Conservation (phyloP, 2,329 filamentous ascomycete species). For the Bipolaris oryzae region DNA sequence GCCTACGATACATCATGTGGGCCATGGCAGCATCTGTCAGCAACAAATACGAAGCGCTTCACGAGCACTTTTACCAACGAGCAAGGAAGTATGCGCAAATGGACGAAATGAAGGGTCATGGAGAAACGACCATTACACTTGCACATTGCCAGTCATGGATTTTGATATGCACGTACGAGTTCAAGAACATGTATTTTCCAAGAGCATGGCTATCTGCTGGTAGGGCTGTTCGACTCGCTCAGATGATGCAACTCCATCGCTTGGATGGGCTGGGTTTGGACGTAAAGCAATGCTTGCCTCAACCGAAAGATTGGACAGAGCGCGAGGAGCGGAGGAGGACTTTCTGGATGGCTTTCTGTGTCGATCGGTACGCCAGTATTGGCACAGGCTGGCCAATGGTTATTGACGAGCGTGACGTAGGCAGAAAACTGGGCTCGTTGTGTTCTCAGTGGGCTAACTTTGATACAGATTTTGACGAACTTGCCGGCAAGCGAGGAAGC, state of each 20-base stretch:
- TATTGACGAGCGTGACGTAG: constrained; percentile 83
- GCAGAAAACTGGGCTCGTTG: constrained; percentile 23
- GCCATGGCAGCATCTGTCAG: constrained; percentile 84
- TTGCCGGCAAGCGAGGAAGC: constrained; percentile 84
- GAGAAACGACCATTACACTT: constrained; percentile 84
- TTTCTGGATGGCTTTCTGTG: constrained; percentile 92
- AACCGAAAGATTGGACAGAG: constrained; percentile 91
- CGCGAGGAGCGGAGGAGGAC: constrained; percentile 87
- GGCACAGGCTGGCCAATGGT: constrained; percentile 97
- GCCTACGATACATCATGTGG: constrained; percentile 94
- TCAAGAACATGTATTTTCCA: constrained; percentile 97
- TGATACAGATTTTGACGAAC: constrained; percentile 72
- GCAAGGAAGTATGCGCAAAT: constrained; percentile 88
- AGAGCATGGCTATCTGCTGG: constrained; percentile 94
- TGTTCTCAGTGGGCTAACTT: constrained; percentile 14
- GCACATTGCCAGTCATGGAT: constrained; percentile 86
- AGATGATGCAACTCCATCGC: constrained; percentile 93
- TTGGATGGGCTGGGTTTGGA: constrained; percentile 82
- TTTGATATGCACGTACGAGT: constrained; percentile 83
- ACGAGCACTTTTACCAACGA: constrained; percentile 87
- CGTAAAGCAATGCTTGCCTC: constrained; percentile 88
- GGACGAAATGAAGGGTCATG: constrained; percentile 90
- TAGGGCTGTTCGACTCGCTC: constrained; percentile 75
- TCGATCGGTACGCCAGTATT: constrained; percentile 92
- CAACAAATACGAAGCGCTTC: constrained; percentile 79